These are phyloP conservation scores for Salicornia ramosissima DNA, from an alignment of 148 eudicot species.

Conservation along the genomic window DNA sequence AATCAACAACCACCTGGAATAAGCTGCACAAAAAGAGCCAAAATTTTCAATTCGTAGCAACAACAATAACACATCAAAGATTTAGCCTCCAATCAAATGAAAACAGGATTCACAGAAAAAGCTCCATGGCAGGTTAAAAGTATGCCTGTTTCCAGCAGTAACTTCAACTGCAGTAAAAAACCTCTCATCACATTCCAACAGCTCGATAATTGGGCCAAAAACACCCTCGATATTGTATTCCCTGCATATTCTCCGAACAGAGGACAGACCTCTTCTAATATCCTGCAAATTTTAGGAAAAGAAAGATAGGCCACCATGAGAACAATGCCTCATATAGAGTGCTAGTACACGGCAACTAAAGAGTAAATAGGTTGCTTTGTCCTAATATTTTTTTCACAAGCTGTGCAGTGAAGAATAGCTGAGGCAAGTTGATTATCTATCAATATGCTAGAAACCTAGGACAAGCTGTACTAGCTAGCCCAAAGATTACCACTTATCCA, in stretches of 20 bases:
- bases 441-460: background rate
- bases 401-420: background rate
- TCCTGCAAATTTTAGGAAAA: conserved; percentile 46
- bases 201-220: conserved; percentile 80
- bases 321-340: background rate
- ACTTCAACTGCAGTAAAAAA: conserved; percentile 99
- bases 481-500: background rate
- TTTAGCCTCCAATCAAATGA: background rate
- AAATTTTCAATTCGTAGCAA: background rate
- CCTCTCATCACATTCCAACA: conserved; percentile 87
- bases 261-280: conserved; percentile 81
- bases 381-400: background rate
- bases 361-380: background rate
- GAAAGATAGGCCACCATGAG: background rate
- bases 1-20: conserved; percentile 91
- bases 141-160: conserved; percentile 96
- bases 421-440: background rate
- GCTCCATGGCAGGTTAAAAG: conserved; percentile 1
- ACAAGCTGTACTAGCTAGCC: background rate
- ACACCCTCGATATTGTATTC: conserved; percentile 58
- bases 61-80: background rate
- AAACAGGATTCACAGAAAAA: background rate
- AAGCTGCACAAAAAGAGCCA: conserved; percentile 47
- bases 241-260: conserved; percentile 62
- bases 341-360: background rate